Evolutionary conservation across 768 basidiomycete genomes (phyloP), one percentile per base, ranked within the genome.

Genomic region (Phaeotremella skinneri): DNA sequence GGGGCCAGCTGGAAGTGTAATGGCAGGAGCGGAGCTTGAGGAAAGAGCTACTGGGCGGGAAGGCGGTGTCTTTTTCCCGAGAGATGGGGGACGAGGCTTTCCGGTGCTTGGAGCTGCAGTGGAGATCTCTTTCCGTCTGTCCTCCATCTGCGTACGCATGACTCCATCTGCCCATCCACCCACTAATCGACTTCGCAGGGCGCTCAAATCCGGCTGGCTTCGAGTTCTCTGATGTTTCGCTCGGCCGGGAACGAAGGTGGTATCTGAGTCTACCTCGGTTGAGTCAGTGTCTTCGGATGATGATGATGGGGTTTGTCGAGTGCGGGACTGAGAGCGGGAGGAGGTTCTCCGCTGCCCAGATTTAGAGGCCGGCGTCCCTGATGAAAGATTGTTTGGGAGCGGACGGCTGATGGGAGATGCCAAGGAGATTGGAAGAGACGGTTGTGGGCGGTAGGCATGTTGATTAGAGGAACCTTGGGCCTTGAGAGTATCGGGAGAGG

Each of bases 101-200:
- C 17, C 26, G 23, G 48, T 21, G 23, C 6, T 32, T 27, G 23
- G 2, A 17, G 1, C 7, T 31, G 23, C 16, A 20, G 29, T 21
- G 30, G 23, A 9, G 25, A 39, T 43, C 29, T 25, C 54, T 53
- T n/a, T 34, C 53, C 42, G 43, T 32, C 49, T 58, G 17, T 53
- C 56, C 23, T 61, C 52, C 52, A 34, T 29, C 51, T 59, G 59
- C 13, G 45, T 39, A 16, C 45, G 34, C 5, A 64, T 64, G 11
- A 65, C 64, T 41, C 58, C 61, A 23, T 58, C 64, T n/a, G 59
- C 67, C 67, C 67, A 69, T 16, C 66, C 66, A 45, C 61, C 62
- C 4, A 37, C 51, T 14, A 64, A 37, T 21, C 58, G 41, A 45
- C 57, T 56, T 21, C 67, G 49, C 20, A 69, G 25, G 23, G 58